A percentile compares a stretch with the other conserved stretches of the same genome.
phyloP scores from a whole-genome alignment of 257 asterid genomes.

The Thymus quinquecostatus region DNA sequence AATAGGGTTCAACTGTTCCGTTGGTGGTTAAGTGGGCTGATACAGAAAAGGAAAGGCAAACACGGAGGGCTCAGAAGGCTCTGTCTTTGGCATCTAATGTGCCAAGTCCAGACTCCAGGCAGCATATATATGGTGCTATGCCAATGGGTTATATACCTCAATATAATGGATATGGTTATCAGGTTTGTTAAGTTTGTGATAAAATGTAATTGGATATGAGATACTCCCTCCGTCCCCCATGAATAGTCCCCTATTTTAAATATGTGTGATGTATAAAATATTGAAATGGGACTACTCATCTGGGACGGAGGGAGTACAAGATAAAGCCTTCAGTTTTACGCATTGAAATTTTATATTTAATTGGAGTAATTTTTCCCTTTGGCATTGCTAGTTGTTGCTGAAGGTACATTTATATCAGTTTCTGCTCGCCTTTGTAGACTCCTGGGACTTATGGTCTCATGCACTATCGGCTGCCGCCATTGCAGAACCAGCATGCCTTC shows the following conservation, averaged over 20 bases:
- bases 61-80: slow-evolving; percentile 91
- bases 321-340: slow-evolving; percentile 7
- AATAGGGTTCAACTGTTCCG: slow-evolving; percentile 85
- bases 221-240: too few species aligned
- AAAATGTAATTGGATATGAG: background rate
- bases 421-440: slow-evolving; percentile 65
- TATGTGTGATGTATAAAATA: too few species aligned
- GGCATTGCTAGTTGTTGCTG: slow-evolving; percentile 32
- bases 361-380: slow-evolving; percentile 26
- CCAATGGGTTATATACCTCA: slow-evolving; percentile 89
- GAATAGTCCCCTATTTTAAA: too few species aligned
- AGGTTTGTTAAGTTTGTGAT: slow-evolving; percentile 55
- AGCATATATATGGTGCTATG: slow-evolving; percentile 74
- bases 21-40: slow-evolving; percentile 99
- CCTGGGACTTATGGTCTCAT: slow-evolving; percentile 82
- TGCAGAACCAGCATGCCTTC: slow-evolving; percentile 73
- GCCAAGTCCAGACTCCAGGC: slow-evolving; percentile 65
- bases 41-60: slow-evolving; percentile 94
- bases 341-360: slow-evolving; percentile 21
- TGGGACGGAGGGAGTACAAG: background rate
- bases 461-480: slow-evolving; percentile 78
- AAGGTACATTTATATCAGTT: slow-evolving; percentile 40
- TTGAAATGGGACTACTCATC: too few species aligned
- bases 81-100: slow-evolving; percentile 58
- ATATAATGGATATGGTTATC: slow-evolving; percentile 92